Percentiles rank a stretch among this genome's conserved stretches.
Conservation (phyloP, 192 early-diverging fungal species). For the Entomortierella chlamydospora region DNA sequence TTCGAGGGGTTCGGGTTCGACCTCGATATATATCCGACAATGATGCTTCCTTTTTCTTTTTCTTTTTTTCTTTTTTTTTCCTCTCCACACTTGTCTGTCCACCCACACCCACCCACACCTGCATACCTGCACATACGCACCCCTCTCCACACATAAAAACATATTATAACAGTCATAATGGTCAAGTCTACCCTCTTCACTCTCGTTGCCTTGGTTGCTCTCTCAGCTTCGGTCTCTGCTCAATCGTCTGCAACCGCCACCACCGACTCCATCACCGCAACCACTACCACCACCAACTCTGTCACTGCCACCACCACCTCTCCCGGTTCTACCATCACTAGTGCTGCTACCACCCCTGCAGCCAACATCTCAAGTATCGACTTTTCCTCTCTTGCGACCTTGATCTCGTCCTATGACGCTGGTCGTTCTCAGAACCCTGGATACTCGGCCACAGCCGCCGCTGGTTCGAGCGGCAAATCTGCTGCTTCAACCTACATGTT, state of each 20-base stretch:
- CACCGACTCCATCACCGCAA: not conserved
- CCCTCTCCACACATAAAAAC: not conserved
- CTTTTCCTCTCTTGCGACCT: constrained; percentile 30
- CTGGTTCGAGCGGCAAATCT: not conserved
- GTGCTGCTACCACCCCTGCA: not conserved
- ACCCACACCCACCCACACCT: not conserved
- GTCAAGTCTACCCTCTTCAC: constrained; percentile 23
- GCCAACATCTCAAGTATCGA: constrained; percentile 3
- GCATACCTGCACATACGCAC: no score
- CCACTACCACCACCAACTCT: not conserved
- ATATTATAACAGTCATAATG: no score
- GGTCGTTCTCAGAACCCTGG: constrained; percentile 17
- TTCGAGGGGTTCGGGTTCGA: no score
- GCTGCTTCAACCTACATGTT: not conserved
- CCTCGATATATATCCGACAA: not conserved
- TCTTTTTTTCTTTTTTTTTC: constrained; percentile 4
- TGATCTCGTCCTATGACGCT: constrained; percentile 15
- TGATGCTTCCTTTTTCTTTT: not conserved
- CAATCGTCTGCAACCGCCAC: not conserved
- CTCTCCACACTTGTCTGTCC: not conserved
- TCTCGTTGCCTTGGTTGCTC: constrained; percentile 15
- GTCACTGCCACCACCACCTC: not conserved
- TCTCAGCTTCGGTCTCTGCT: not conserved
- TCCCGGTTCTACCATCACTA: not conserved
- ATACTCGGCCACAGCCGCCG: constrained; percentile 4